A percentile compares a stretch with the other conserved stretches of the same genome.
Conservation (phyloP, 2,329 filamentous ascomycete species). For the Neodidymelliopsis sp. region DNA sequence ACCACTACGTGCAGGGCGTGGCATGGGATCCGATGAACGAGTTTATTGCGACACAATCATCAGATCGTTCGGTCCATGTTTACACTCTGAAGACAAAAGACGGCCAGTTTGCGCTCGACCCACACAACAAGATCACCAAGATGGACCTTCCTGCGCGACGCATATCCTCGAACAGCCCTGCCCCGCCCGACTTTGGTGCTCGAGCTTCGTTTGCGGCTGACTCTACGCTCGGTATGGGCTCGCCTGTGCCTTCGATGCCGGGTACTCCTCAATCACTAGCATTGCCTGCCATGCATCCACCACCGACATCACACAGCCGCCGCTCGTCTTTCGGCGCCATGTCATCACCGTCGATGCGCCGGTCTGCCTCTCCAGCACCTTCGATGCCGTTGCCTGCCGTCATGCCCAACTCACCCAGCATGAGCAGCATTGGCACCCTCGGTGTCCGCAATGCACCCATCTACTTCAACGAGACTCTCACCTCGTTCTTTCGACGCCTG, state of each 20-base stretch:
- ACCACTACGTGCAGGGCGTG: conserved; percentile 97
- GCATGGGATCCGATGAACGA: conserved; percentile 98
- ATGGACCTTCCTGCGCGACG: conserved; percentile 92
- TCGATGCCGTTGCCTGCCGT: conserved; percentile 94
- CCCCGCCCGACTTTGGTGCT: conserved; percentile 80
- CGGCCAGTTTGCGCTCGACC: conserved; percentile 85
- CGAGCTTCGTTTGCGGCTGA: conserved; percentile 69
- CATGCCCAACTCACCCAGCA: conserved; percentile 91
- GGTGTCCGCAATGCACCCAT: conserved; percentile 81
- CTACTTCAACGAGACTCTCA: conserved; percentile 95
- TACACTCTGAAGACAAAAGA: conserved; percentile 97
- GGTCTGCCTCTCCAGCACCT: conserved; percentile 91
- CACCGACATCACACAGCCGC: conserved; percentile 87
- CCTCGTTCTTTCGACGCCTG: conserved; percentile 92
- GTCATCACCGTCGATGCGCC: conserved; percentile 75
- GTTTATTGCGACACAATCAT: conserved; percentile 97
- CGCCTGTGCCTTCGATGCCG: conserved; percentile 87
- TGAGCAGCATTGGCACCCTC: conserved; percentile 58
- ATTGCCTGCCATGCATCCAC: conserved; percentile 89
- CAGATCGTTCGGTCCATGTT: conserved; percentile 96
- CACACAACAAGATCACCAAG: conserved; percentile 82
- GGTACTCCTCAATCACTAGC: conserved; percentile 90
- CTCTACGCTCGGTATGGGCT: conserved; percentile 66
- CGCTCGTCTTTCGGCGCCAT: conserved; percentile 81
- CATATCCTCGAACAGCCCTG: conserved; percentile 90